These are phyloP conservation scores for Phytopythium mirpurense DNA, from an alignment of 352 stramenopile species.

Conservation along the genomic window DNA sequence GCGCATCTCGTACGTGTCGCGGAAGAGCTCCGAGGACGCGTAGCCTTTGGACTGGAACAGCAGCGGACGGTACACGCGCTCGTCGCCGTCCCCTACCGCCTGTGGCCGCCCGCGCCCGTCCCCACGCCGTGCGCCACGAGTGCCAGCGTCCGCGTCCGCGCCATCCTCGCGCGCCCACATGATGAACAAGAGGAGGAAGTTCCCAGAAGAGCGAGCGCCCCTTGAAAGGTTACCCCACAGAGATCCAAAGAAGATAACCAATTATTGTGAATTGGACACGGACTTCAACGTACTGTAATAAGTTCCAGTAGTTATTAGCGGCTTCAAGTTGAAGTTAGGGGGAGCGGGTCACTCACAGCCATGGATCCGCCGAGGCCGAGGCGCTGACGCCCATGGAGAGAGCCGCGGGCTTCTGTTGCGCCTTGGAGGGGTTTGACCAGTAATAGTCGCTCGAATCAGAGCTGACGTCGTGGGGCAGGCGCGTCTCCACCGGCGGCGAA, in stretches of 20 bases:
- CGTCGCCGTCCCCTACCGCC: slow-evolving; percentile 14
- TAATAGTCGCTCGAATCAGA: neutral
- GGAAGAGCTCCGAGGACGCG: slow-evolving; percentile 74
- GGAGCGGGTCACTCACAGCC: neutral
- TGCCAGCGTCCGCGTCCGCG: neutral
- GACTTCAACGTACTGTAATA: no score
- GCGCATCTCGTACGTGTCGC: slow-evolving; percentile 78
- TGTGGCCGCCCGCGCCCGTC: slow-evolving; percentile 1
- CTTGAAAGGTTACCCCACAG: no score
- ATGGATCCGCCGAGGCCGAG: neutral
- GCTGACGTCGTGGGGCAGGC: neutral
- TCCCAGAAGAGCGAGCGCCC: no score
- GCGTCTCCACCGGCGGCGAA: slow-evolving; percentile 1
- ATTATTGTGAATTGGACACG: no score
- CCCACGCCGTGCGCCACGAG: neutral
- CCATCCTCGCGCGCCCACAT: slow-evolving; percentile 1
- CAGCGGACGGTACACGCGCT: slow-evolving; percentile 70
- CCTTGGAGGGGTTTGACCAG: neutral
- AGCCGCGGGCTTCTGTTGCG: neutral
- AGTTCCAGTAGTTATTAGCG: no score
- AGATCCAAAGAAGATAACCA: no score
- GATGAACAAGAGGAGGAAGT: no score
- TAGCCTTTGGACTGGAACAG: slow-evolving; percentile 80
- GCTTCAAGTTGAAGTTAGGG: no score
- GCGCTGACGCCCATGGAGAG: neutral